Conservation (phyloP, 768 basidiomycete species). For the Cantharellus anzutake region DNA sequence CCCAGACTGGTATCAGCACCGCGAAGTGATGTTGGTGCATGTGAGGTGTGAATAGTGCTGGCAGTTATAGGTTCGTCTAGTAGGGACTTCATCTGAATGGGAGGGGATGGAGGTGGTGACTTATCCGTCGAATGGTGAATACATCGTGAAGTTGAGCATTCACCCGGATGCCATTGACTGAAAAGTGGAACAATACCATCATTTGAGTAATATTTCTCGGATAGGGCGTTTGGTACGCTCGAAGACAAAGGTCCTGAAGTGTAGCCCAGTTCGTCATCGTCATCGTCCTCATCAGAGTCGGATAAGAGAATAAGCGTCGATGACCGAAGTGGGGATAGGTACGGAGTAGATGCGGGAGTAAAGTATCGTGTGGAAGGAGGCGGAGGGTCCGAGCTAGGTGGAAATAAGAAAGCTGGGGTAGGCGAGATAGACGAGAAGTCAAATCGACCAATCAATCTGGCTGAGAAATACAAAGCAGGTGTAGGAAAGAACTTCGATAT, state of each 20-base stretch:
- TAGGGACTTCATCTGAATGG: too few species aligned
- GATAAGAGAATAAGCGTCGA: not conserved
- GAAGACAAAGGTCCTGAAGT: not conserved
- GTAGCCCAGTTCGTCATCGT: not conserved
- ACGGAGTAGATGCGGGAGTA: not conserved
- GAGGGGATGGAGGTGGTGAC: slow-evolving; percentile 16
- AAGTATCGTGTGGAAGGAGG: not conserved
- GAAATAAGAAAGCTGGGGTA: not conserved
- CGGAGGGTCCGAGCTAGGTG: not conserved
- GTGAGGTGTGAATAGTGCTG: too few species aligned
- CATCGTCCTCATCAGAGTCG: not conserved
- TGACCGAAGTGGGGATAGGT: not conserved
- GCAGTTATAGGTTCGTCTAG: too few species aligned
- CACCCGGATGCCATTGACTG: slow-evolving; percentile 31
- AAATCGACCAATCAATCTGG: not conserved
- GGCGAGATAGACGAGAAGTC: not conserved
- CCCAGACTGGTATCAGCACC: too few species aligned
- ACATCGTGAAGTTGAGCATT: slow-evolving; percentile 19
- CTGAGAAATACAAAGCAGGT: not conserved
- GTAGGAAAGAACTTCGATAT: not conserved
- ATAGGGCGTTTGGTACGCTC: slow-evolving; percentile 5
- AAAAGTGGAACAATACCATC: slow-evolving; percentile 32
- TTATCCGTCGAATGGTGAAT: not conserved
- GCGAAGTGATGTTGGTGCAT: too few species aligned
- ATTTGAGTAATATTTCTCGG: slow-evolving; percentile 23